Percentiles rank a stretch among this genome's conserved stretches.
Evolutionary conservation across 495 filamentous ascomycete species (phyloP).

Genomic region (Aspergillus indologenus): DNA sequence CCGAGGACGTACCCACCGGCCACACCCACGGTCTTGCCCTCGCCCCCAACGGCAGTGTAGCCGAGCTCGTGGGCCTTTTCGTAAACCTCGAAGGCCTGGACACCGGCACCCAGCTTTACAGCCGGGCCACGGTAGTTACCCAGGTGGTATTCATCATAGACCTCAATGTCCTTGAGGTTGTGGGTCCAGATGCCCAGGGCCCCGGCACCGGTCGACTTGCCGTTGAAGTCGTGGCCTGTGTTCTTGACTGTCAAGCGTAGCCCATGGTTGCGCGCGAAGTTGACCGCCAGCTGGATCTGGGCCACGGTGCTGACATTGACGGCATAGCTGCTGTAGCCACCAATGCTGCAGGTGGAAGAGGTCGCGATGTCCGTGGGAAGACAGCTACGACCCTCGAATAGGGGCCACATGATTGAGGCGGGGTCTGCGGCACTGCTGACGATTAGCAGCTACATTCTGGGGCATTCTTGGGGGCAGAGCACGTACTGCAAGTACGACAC

Average conservation of each 20-base stretch:
- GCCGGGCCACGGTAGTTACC: constrained; percentile 45
- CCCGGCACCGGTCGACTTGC: constrained; percentile 56
- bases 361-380: constrained; percentile 22
- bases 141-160: constrained; percentile 33
- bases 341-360: constrained; percentile 47
- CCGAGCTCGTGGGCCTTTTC: constrained; percentile 40
- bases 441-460: not conserved
- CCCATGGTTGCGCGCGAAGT: constrained; percentile 58
- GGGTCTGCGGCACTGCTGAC: constrained; percentile 29
- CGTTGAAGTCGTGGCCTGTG: constrained; percentile 66
- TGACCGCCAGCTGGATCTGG: constrained; percentile 57
- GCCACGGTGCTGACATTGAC: constrained; percentile 55
- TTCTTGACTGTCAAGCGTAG: constrained; percentile 65
- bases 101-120: constrained; percentile 57
- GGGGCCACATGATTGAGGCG: constrained; percentile 44
- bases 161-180: constrained; percentile 47
- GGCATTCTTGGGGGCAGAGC: not conserved
- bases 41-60: constrained; percentile 53
- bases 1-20: constrained; percentile 44
- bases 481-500: constrained; percentile 33
- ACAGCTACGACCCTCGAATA: constrained; percentile 40
- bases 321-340: constrained; percentile 56
- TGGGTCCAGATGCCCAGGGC: constrained; percentile 60
- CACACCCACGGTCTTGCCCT: constrained; percentile 44
- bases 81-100: constrained; percentile 52